Evolutionary conservation across 805 yeast species (phyloP).

Genomic region (Sugiyamaella americana): DNA sequence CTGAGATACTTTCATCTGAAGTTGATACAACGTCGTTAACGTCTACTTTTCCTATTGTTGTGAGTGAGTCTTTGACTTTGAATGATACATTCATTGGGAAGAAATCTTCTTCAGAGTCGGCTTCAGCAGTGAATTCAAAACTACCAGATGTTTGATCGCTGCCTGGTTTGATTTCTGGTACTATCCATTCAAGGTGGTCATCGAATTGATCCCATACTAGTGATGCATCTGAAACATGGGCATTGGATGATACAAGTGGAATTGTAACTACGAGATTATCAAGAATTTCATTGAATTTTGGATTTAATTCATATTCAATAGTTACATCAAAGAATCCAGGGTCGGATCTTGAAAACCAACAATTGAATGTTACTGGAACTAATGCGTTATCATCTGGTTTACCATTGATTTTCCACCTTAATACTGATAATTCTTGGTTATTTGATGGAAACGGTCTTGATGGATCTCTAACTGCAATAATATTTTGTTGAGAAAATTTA

Average conservation of each 20-base stretch:
- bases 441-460: slow-evolving; percentile 82
- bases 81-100: slow-evolving; percentile 83
- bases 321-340: slow-evolving; percentile 66
- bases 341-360: slow-evolving; percentile 71
- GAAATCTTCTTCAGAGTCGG: slow-evolving; percentile 70
- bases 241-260: slow-evolving; percentile 60
- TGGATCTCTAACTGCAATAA: slow-evolving; percentile 71
- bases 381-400: slow-evolving; percentile 49
- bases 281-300: slow-evolving; percentile 41
- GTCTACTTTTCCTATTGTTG: slow-evolving; percentile 60
- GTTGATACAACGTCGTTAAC: slow-evolving; percentile 52
- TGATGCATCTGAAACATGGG: slow-evolving; percentile 36
- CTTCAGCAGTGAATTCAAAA: slow-evolving; percentile 72
- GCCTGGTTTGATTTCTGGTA: slow-evolving; percentile 49
- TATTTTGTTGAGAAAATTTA: slow-evolving; percentile 49
- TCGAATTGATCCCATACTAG: slow-evolving; percentile 48
- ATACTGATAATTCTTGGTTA: slow-evolving; percentile 83
- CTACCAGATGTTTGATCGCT: slow-evolving; percentile 52
- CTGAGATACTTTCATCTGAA: slow-evolving; percentile 45
- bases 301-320: slow-evolving; percentile 75
- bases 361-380: slow-evolving; percentile 67
- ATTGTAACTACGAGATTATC: slow-evolving; percentile 52
- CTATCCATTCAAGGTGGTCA: slow-evolving; percentile 63
- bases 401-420: slow-evolving; percentile 83
- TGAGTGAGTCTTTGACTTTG: slow-evolving; percentile 35